Evolutionary conservation across 2,329 filamentous ascomycete species (phyloP).

Genomic region (Cryphonectria parasitica): DNA sequence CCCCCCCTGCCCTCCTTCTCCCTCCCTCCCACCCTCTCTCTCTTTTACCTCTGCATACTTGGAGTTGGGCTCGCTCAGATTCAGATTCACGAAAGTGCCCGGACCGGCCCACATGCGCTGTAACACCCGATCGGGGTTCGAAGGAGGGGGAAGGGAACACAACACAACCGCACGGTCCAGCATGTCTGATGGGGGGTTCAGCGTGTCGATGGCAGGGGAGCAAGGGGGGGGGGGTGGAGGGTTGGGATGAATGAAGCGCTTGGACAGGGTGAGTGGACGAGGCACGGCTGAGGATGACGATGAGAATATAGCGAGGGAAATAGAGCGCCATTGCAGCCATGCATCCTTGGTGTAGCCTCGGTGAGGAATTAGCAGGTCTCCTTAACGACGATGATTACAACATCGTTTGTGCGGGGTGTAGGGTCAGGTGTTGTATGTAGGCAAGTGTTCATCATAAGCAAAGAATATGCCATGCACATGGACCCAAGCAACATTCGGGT

Average conservation of each 20-base stretch:
- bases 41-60: neutral
- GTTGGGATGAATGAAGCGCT: neutral
- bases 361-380: neutral
- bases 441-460: neutral
- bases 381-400: neutral
- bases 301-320: neutral
- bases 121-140: conserved; percentile 22
- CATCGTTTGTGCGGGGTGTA: no score
- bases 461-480: neutral
- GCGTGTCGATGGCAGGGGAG: neutral
- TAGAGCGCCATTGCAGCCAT: neutral
- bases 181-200: neutral
- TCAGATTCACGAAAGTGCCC: neutral
- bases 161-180: neutral
- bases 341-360: neutral
- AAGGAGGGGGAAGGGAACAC: neutral
- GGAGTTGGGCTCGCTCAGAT: neutral
- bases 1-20: no score
- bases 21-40: neutral
- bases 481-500: neutral
- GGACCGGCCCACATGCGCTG: conserved; percentile 10
- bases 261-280: neutral
- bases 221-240: neutral
- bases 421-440: neutral
- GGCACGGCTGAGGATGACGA: neutral